Base-by-base conservation (phyloP, 2,329 filamentous ascomycete genomes). In the Nigrospora osmanthi region DNA sequence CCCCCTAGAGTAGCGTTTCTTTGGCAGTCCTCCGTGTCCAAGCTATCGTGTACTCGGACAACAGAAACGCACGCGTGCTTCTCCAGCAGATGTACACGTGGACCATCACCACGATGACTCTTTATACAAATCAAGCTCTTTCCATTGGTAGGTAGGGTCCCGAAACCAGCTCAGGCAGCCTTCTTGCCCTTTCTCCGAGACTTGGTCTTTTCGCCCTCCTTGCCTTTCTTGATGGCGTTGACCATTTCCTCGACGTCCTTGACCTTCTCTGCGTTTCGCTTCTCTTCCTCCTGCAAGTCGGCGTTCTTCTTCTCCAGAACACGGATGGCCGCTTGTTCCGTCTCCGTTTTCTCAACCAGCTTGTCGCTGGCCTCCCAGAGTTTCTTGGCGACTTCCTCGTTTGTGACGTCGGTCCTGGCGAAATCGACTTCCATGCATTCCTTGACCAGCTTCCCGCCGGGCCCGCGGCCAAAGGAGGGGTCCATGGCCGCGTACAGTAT, bases 351-450 rank as follows among this genome's bases (percentile, higher is more conserved):
- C 62, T 94, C 84, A 45, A 97, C 83, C 51, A 94, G 78, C 59
- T 80, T 81, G 58, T 95, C 90, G 59, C 87, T 95, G 47, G 87
- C 82, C 59, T 94, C 80, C 91, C 91, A 98, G 14, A 98, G 70
- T 61, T 83, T 80, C 75, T 94, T 89, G 47, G 89, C 89, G 30
- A 87, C 68, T 16, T 76, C 77, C 52, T 94, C 89, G 58, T 95
- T 86, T 52, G 76, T 76, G 38, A 96, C 74, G 57, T 96, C 90
- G 23, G 69, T 72, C 43, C 87, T 75, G 23, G 83, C 75, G 62
- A 81, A 85, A 50, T 85, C 78, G 15, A 90, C 75, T 58, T 88
- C 79, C 54, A 79, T 81, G 61, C 91, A 97, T 64, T 97, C 94
- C 66, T 96, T 97, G 60, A 98, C 75, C 40, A 94, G 61, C 58